A percentile compares a stretch with the other conserved stretches of the same genome.
These are phyloP conservation scores for Phytophthora citricola DNA, from an alignment of 352 stramenopile species.

Conservation along the genomic window DNA sequence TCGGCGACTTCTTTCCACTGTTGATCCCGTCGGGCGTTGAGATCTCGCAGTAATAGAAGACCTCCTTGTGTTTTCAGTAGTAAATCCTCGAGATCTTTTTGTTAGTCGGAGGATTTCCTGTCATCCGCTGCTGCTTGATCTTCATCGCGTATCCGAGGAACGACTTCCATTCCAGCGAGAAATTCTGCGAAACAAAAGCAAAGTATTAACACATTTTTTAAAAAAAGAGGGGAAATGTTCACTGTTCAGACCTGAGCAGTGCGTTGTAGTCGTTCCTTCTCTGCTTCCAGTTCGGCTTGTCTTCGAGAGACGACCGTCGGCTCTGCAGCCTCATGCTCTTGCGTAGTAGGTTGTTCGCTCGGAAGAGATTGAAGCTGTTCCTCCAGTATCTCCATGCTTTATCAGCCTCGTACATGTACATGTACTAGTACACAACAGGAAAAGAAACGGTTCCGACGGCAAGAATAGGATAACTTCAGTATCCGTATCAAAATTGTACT, in stretches of 20 bases:
- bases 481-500: too few species aligned
- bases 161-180: conserved; percentile 66
- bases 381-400: conserved; percentile 22
- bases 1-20: conserved; percentile 50
- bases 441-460: conserved; percentile 13
- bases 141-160: conserved; percentile 63
- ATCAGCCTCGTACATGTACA: conserved; percentile 11
- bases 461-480: conserved; percentile 25
- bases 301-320: conserved; percentile 25
- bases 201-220: neutral
- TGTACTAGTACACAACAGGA: neutral
- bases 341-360: conserved; percentile 12
- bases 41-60: conserved; percentile 59
- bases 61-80: conserved; percentile 60
- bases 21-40: conserved; percentile 30
- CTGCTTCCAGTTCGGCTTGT: conserved; percentile 43
- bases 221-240: neutral
- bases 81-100: conserved; percentile 47
- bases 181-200: conserved; percentile 38
- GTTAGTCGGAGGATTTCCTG: neutral
- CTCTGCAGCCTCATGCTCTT: conserved; percentile 16
- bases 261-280: conserved; percentile 39
- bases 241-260: conserved; percentile 44
- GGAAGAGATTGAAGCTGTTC: conserved; percentile 13
- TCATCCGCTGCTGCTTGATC: conserved; percentile 34